Base-by-base conservation (phyloP, 176 grass and related monocot species). In the Bothriochloa decipiens region DNA sequence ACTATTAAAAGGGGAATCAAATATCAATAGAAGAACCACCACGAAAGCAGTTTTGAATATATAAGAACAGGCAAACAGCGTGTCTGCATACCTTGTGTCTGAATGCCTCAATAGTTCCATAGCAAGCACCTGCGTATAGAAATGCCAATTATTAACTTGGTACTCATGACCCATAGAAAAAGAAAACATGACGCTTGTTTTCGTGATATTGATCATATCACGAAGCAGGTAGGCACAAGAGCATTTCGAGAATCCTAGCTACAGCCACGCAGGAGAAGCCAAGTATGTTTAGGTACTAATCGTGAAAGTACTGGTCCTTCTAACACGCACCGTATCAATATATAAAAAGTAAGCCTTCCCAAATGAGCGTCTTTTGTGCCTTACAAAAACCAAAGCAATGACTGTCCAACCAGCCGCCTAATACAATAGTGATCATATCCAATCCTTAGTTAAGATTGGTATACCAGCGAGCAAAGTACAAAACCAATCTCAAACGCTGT, bases 91-190 rank as follows among this genome's bases (percentile, higher is more conserved):
- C 47, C 47, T 17, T 50, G 86, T 86, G 90, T 92, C 93, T 95
- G 68, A 98, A 89, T 88, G 96, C 96, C 35, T 93, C 96, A 35
- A 92, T 90, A 50, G 96, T 98, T 65, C 96, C 96, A 86, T 92
- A 98, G 81, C 95, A 91, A 46, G 96, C 96, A 90, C 96, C 96
- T 95, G 87, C 23, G 35, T 27, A 71, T 70, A 60, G 25, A 70
- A 76, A 37, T 66, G 39, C 9, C 29, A 68, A 50, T 79, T 74
- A 83, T 74, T 74, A 77, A 35, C 9, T 45, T 55, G 35, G 0
- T 35, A 45, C 53, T 18, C 49, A 20, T 22, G n/a, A 32, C 10
- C 42, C 22, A 55, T n/a, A 72, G 22, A 5, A 41, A 41, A 58
- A n/a, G 20, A 64, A 36, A 12, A 74, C 4, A 72, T 65, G 36